phyloP scores from a whole-genome alignment of 2,329 filamentous ascomycete species.

The Beauveria sp. region DNA sequence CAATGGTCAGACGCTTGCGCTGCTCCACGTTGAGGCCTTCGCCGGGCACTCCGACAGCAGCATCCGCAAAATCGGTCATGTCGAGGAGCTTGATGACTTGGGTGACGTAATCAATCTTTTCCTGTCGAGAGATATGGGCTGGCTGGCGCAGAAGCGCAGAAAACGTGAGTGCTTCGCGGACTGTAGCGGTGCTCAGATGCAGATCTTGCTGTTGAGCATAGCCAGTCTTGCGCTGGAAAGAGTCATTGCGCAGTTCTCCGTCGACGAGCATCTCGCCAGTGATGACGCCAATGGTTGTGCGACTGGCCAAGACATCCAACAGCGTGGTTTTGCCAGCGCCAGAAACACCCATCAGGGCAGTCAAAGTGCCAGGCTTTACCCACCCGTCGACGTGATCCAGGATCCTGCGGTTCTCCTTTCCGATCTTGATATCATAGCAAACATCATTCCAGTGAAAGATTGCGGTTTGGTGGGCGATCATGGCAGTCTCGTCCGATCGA shows the following conservation, averaged over 20 bases:
- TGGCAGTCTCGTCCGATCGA: no score
- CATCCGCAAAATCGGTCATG: conserved; percentile 52
- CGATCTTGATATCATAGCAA: no score
- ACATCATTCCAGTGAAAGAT: no score
- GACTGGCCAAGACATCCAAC: conserved; percentile 62
- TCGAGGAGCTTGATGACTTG: conserved; percentile 52
- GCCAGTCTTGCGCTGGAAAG: no score
- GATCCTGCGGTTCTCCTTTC: no score
- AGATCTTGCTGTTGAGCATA: no score
- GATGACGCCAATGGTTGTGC: conserved; percentile 56
- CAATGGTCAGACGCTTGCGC: conserved; percentile 76
- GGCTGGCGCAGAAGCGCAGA: no score
- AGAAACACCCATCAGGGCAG: conserved; percentile 73
- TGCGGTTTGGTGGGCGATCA: no score
- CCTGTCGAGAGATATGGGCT: no score
- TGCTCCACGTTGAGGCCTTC: conserved; percentile 63
- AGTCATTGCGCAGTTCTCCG: conserved; percentile 37
- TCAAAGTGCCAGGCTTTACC: conserved; percentile 57
- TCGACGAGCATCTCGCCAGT: conserved; percentile 50
- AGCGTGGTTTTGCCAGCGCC: conserved; percentile 86
- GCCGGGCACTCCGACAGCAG: conserved; percentile 51
- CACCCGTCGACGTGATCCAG: no score
- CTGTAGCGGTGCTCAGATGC: no score
- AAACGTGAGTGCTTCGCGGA: no score
- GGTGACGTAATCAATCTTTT: conserved; percentile 53